Conservation (phyloP, 2,329 filamentous ascomycete genomes). For the Stromatinia cepivora region DNA sequence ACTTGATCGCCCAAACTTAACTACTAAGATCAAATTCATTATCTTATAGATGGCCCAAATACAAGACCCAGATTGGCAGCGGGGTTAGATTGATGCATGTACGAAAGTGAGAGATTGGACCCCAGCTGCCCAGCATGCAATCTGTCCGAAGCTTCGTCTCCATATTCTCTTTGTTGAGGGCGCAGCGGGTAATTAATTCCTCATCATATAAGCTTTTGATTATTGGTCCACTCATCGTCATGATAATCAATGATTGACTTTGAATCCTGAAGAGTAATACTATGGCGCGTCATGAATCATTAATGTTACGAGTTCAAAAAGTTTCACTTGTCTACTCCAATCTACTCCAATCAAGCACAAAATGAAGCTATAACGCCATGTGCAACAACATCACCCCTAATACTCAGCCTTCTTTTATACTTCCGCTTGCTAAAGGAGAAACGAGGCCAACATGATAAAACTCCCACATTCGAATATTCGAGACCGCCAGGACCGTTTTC, state of each 20-base stretch:
- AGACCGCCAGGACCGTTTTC: constrained; percentile 16
- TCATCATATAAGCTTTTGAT: not conserved
- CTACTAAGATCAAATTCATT: constrained; percentile 4
- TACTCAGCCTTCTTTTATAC: constrained; percentile 19
- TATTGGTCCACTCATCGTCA: constrained; percentile 15
- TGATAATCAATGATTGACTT: not conserved
- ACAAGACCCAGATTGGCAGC: constrained; percentile 2
- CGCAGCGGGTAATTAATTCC: constrained; percentile 16
- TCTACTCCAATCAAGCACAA: constrained; percentile 7
- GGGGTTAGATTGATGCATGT: constrained; percentile 5
- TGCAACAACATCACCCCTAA: constrained; percentile 4
- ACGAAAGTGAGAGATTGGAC: constrained; percentile 1
- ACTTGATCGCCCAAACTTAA: constrained; percentile 4
- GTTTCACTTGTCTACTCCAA: constrained; percentile 18
- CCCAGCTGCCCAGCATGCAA: not conserved
- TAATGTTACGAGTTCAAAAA: not conserved
- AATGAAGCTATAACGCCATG: not conserved
- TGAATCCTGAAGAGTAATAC: not conserved
- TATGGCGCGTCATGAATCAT: not conserved
- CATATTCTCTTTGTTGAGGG: constrained; percentile 16
- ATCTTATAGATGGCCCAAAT: not conserved
- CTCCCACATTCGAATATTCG: not conserved
- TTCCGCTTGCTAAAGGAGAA: constrained; percentile 16
- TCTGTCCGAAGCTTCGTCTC: not conserved
- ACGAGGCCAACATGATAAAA: not conserved